phyloP scores from a whole-genome alignment of 345 rosid genomes.

The Reutealis trisperma region DNA sequence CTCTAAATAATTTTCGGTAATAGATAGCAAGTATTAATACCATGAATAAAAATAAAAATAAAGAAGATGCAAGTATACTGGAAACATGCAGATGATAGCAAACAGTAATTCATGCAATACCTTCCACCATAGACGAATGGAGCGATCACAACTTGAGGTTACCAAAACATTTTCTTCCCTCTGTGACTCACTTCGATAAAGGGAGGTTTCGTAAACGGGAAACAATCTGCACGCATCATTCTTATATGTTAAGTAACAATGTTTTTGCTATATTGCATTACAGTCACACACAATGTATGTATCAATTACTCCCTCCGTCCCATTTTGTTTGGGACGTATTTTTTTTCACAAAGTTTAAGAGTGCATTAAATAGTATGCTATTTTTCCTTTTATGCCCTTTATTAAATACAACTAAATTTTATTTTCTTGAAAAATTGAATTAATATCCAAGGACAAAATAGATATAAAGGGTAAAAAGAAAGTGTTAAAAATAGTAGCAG shows the following conservation, averaged over 20 bases:
- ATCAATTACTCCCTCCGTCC: too few species aligned
- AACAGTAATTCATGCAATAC: conserved; percentile 34
- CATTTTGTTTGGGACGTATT: too few species aligned
- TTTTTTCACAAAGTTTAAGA: too few species aligned
- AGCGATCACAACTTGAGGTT: conserved; percentile 58
- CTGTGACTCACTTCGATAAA: conserved; percentile 40
- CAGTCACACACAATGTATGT: not conserved
- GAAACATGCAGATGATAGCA: not conserved
- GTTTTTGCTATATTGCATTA: not conserved
- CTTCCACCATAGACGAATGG: conserved; percentile 78
- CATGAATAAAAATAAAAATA: not conserved
- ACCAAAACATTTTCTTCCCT: conserved; percentile 51
- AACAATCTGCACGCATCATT: conserved; percentile 48
- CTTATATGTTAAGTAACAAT: conserved; percentile 9
- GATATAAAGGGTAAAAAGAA: too few species aligned
- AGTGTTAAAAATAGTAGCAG: too few species aligned
- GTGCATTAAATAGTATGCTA: too few species aligned
- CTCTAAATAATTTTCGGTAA: not conserved
- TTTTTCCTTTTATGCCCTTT: too few species aligned
- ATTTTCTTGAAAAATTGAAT: too few species aligned
- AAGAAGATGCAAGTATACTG: not conserved
- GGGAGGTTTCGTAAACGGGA: conserved; percentile 42
- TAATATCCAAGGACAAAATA: too few species aligned
- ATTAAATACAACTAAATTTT: too few species aligned
- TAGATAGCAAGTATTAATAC: not conserved